Evolutionary conservation across 2,329 filamentous ascomycete genomes (phyloP).

Genomic region (Diaporthe velutina): DNA sequence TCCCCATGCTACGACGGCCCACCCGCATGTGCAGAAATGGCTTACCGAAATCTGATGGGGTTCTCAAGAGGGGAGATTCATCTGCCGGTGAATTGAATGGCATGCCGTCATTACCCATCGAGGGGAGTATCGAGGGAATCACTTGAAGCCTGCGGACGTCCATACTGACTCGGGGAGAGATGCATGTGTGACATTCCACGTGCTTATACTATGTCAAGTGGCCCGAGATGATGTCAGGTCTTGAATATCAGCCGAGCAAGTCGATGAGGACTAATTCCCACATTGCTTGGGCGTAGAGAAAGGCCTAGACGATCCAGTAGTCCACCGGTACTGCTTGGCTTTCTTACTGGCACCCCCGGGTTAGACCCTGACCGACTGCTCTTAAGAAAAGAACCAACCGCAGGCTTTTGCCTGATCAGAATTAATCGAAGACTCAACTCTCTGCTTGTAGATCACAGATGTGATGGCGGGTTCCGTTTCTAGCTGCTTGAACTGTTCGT

Average conservation of each 20-base stretch:
- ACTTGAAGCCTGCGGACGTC: neutral
- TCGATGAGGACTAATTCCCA: too few species aligned
- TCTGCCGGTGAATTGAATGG: neutral
- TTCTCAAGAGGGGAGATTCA: neutral
- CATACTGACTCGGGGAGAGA: neutral
- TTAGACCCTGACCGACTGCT: neutral
- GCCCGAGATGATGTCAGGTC: neutral
- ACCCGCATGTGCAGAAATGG: neutral
- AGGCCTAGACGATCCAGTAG: neutral
- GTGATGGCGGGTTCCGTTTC: too few species aligned
- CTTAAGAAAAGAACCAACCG: neutral
- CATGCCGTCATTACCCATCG: conserved; percentile 12
- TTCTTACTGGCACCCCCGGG: too few species aligned
- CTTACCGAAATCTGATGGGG: neutral
- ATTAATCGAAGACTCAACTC: neutral
- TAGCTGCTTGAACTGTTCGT: neutral
- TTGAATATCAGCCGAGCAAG: neutral
- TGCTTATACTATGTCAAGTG: neutral
- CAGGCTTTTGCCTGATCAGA: neutral
- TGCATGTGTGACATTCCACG: neutral
- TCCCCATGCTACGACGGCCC: conserved; percentile 12
- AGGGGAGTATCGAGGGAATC: neutral
- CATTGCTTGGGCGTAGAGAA: neutral
- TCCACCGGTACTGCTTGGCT: neutral
- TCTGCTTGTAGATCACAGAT: neutral